Evolutionary conservation across 2,329 filamentous ascomycete genomes (phyloP).

Genomic region (Epichloe uncinata): DNA sequence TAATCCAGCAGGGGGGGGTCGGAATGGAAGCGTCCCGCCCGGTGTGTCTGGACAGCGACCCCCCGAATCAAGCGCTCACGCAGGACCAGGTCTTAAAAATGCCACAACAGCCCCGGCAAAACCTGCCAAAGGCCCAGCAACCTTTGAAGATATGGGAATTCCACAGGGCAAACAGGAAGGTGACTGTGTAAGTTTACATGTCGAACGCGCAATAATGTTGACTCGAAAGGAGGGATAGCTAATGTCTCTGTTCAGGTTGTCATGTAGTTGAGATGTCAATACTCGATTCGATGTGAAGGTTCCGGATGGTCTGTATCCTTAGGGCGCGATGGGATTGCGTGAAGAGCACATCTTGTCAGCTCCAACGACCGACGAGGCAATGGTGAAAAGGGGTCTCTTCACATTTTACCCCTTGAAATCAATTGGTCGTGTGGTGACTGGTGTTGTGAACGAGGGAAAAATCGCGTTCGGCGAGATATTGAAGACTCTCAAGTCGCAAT

Average conservation of each 20-base stretch:
- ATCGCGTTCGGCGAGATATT: too few relatives aligned
- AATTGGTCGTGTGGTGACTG: too few relatives aligned
- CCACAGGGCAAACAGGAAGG: constrained; percentile 69
- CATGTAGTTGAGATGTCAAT: not conserved
- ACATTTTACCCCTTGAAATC: too few relatives aligned
- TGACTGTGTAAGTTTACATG: constrained; percentile 61
- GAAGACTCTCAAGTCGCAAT: too few relatives aligned
- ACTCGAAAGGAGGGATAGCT: not conserved
- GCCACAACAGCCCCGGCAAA: constrained; percentile 20
- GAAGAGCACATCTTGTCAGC: too few relatives aligned
- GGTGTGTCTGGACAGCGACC: constrained; percentile 12
- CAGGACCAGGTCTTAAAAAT: constrained; percentile 16
- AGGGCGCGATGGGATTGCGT: too few relatives aligned
- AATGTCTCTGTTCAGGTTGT: not conserved
- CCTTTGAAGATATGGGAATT: constrained; percentile 97
- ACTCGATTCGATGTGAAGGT: not conserved
- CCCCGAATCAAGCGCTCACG: not conserved
- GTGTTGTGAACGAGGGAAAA: too few relatives aligned
- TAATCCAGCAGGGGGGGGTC: constrained; percentile 11
- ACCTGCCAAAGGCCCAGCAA: constrained; percentile 68
- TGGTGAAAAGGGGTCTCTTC: too few relatives aligned
- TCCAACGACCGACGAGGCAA: too few relatives aligned
- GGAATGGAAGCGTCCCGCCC: constrained; percentile 26
- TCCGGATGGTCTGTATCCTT: too few relatives aligned
- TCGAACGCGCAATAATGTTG: too few relatives aligned